Percentiles rank a stretch among this genome's conserved stretches.
Evolutionary conservation across 1,284 basidiomycete genomes (phyloP).

Genomic region (Porphyrellus sp.): DNA sequence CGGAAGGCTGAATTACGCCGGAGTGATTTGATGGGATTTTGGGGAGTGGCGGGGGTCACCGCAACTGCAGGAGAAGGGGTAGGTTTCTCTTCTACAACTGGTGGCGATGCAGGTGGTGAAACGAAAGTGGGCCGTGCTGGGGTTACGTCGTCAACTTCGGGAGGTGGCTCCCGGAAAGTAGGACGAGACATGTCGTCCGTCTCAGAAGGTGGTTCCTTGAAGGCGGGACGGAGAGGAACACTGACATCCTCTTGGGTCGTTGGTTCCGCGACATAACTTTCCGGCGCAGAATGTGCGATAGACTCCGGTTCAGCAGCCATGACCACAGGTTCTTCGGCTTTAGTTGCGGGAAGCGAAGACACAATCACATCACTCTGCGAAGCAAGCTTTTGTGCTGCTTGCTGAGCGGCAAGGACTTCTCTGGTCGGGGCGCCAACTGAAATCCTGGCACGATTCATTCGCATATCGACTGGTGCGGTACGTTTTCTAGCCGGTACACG

Average conservation of each 20-base stretch:
- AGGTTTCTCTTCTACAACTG: constrained; percentile 29
- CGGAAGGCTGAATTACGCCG: constrained; percentile 32
- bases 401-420: constrained; percentile 77
- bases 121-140: constrained; percentile 25
- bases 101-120: constrained; percentile 33
- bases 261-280: constrained; percentile 9
- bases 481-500: constrained; percentile 80
- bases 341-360: background rate
- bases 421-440: constrained; percentile 75
- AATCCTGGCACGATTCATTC: constrained; percentile 68
- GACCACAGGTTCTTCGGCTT: constrained; percentile 7
- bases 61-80: constrained; percentile 36
- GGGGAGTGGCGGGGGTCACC: constrained; percentile 47
- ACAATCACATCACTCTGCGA: constrained; percentile 22
- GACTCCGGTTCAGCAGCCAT: constrained; percentile 14
- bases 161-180: constrained; percentile 40
- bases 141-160: constrained; percentile 39
- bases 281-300: constrained; percentile 1
- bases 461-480: constrained; percentile 86
- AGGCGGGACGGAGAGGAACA: constrained; percentile 36
- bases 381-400: constrained; percentile 53
- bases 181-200: constrained; percentile 36
- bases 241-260: constrained; percentile 19
- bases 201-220: constrained; percentile 33
- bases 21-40: constrained; percentile 39